Conservation (phyloP, 768 basidiomycete genomes). For the Trametes cinnabarina region DNA sequence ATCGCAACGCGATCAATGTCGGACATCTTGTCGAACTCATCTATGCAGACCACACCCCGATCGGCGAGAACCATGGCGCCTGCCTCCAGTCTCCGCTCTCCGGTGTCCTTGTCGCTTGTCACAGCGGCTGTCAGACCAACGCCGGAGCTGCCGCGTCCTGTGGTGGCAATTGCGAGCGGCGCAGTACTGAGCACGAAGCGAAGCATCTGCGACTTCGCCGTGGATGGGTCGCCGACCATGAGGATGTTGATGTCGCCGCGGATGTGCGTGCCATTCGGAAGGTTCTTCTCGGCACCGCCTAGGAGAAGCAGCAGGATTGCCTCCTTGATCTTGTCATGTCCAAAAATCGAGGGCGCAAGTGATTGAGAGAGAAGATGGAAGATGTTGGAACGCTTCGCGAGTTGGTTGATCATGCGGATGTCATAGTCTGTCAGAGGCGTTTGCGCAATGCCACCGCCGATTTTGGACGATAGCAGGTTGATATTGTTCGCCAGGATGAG, state of each 20-base stretch:
- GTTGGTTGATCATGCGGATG: conserved; percentile 93
- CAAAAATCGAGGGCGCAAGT: conserved; percentile 95
- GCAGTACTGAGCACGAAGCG: conserved; percentile 96
- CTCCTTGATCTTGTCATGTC: conserved; percentile 93
- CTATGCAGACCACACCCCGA: conserved; percentile 97
- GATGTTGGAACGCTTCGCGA: conserved; percentile 83
- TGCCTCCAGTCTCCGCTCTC: conserved; percentile 93
- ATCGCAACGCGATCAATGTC: conserved; percentile 98
- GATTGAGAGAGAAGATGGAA: conserved; percentile 90
- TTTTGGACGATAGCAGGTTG: conserved; percentile 90
- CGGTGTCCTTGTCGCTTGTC: conserved; percentile 97
- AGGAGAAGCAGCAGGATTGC: conserved; percentile 91
- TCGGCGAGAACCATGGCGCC: conserved; percentile 99
- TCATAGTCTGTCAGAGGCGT: conserved; percentile 89
- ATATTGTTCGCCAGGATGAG: conserved; percentile 93
- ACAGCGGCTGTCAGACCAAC: conserved; percentile 99
- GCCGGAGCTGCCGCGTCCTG: conserved; percentile 96
- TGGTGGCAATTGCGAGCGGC: conserved; percentile 96
- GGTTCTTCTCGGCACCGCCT: conserved; percentile 96
- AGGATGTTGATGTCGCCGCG: conserved; percentile 99
- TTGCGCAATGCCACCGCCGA: conserved; percentile 93
- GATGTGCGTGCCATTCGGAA: conserved; percentile 96
- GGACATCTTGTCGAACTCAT: conserved; percentile 99
- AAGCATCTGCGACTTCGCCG: conserved; percentile 94
- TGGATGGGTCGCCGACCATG: conserved; percentile 99